These are phyloP conservation scores for Thelonectria discophora DNA, from an alignment of 2,329 filamentous ascomycete species.

Conservation along the genomic window DNA sequence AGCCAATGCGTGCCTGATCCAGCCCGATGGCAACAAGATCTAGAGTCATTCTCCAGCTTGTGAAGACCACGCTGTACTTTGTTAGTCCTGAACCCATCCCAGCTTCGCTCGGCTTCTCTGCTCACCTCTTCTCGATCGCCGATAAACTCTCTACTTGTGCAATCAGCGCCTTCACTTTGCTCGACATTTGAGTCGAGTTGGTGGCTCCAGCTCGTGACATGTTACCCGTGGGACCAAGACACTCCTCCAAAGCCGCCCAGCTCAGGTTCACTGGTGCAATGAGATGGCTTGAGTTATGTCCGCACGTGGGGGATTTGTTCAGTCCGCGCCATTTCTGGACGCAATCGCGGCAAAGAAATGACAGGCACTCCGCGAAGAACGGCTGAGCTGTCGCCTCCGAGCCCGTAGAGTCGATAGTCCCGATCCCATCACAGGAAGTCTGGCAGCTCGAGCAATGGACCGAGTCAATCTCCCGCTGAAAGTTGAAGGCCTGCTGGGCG, in stretches of 20 bases:
- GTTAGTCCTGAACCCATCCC: neutral
- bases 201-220: too few relatives aligned
- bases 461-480: constrained; percentile 39
- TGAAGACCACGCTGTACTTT: constrained; percentile 57
- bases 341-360: constrained; percentile 47
- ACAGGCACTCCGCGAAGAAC: constrained; percentile 46
- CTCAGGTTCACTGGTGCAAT: constrained; percentile 39
- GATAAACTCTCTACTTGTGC: constrained; percentile 43
- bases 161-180: constrained; percentile 48
- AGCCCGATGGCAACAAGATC: constrained; percentile 55
- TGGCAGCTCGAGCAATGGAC: constrained; percentile 45
- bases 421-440: constrained; percentile 32
- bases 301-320: constrained; percentile 26
- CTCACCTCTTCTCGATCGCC: constrained; percentile 47
- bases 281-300: constrained; percentile 38
- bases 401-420: too few relatives aligned
- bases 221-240: too few relatives aligned
- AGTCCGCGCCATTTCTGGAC: neutral
- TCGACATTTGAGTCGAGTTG: constrained; percentile 29
- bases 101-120: too few relatives aligned
- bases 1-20: constrained; percentile 44
- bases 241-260: constrained; percentile 33
- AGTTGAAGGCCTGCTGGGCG: constrained; percentile 50
- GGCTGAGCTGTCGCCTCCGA: constrained; percentile 37
- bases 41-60: constrained; percentile 59